Evolutionary conservation across 495 filamentous ascomycete species (phyloP), one percentile per base, ranked within the genome.

Genomic region (Sporormia fimetaria): DNA sequence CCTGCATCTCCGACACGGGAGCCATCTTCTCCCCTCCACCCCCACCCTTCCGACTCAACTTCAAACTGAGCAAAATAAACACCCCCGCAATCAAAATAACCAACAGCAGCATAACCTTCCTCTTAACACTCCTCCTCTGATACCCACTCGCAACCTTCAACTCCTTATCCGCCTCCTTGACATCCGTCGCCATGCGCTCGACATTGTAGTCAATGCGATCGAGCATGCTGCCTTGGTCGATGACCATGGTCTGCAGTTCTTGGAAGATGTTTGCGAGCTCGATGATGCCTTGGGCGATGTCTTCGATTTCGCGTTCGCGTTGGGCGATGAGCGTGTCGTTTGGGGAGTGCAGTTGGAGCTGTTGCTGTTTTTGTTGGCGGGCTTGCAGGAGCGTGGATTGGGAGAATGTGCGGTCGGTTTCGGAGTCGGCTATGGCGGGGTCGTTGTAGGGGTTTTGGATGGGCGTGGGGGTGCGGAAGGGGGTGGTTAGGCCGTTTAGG

Each of bases 131-230:
- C 57, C 77, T 81, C 54, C 74, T 78, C 69, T 96, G 90, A 52
- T 94, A 95, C n/a, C 77, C 75, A 14, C 78, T 79, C 11, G 80
- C 80, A 42, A 88, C 76, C 47, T 72, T 83, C 38, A 98, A 70
- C 62, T 98, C 90, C 60, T 87, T 88, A 44, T 90, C 86, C 6
- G 90, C 90, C 14, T 70, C 77, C 58, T 94, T 93, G 21, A 96
- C 84, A 54, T 95, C 81, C 17, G 73, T 75, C 9, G 73, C 76
- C 86, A 95, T 94, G 42, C 73, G 69, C 64, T 98, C 90, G 24
- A 98, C 81, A 58, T 98, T 98, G 64, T 94, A 98, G 57, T 98
- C 90, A 54, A 98, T 95, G 24, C 90, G 74, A 63, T 98, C 90
- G 16, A 98, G 74, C 81, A 98, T 86, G 20, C 85, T 95, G 9